phyloP scores from a whole-genome alignment of 257 asterid species.

The Dorcoceras hygrometricum region DNA sequence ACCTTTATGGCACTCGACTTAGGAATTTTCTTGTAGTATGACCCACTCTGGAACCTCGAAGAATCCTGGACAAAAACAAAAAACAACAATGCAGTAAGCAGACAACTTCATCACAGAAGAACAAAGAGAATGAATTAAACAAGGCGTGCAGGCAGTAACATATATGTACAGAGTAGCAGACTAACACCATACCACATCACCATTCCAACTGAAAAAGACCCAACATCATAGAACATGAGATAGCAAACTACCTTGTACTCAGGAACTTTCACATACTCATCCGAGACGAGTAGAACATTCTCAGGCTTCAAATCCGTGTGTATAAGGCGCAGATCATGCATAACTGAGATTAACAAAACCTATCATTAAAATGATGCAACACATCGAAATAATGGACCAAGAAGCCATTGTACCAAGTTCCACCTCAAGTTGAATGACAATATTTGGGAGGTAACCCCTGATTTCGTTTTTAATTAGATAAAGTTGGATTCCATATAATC shows the following conservation, averaged over 20 bases:
- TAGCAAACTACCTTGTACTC: conserved; percentile 70
- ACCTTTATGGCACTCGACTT: conserved; percentile 90
- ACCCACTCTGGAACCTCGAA: conserved; percentile 52
- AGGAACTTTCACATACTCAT: conserved; percentile 71
- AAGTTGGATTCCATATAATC: too few relatives aligned
- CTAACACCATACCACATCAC: background rate
- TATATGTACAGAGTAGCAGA: too few relatives aligned
- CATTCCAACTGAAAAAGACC: background rate
- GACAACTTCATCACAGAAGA: background rate
- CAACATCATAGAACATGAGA: background rate
- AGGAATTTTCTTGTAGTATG: conserved; percentile 69
- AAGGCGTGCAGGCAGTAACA: background rate
- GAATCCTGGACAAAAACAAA: conserved; percentile 43
- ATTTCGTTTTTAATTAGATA: too few relatives aligned
- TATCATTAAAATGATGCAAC: conserved; percentile 23
- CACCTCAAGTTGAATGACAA: background rate
- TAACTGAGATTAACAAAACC: conserved; percentile 51
- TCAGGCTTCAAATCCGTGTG: conserved; percentile 98
- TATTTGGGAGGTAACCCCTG: too few relatives aligned
- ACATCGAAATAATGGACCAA: background rate
- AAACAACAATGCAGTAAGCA: background rate
- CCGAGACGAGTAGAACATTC: conserved; percentile 81
- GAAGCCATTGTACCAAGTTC: background rate
- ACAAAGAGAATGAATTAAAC: background rate
- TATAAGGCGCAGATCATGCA: conserved; percentile 86